Evolutionary conservation across 352 stramenopile genomes (phyloP).

Genomic region (Globisporangium nodosum): DNA sequence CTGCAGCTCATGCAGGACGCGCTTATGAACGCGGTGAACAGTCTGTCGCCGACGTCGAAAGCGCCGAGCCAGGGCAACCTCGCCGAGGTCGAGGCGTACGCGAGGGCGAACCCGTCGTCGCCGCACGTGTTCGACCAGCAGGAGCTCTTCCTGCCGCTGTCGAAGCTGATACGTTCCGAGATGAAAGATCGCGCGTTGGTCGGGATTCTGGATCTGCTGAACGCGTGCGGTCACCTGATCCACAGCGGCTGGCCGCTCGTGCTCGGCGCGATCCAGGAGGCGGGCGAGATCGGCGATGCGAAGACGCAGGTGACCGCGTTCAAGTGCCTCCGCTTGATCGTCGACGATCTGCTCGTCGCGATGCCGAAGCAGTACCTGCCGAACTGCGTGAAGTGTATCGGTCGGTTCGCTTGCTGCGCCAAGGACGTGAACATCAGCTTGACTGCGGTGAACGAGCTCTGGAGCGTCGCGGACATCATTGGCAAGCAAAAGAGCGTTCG

Average conservation of each 20-base stretch:
- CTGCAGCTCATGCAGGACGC: slow-evolving; percentile 74
- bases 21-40: slow-evolving; percentile 57
- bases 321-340: slow-evolving; percentile 95
- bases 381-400: slow-evolving; percentile 90
- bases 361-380: slow-evolving; percentile 66
- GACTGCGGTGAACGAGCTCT: slow-evolving; percentile 95
- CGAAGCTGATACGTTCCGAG: slow-evolving; percentile 57
- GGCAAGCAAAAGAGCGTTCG: slow-evolving; percentile 42
- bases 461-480: slow-evolving; percentile 89
- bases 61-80: slow-evolving; percentile 33
- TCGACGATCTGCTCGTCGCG: slow-evolving; percentile 94
- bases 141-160: slow-evolving; percentile 57
- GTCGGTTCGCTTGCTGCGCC: slow-evolving; percentile 88
- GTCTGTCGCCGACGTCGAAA: slow-evolving; percentile 41
- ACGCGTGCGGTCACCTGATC: slow-evolving; percentile 69
- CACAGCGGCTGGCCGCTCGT: slow-evolving; percentile 65
- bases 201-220: slow-evolving; percentile 73
- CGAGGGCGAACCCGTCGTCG: slow-evolving; percentile 18
- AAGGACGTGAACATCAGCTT: slow-evolving; percentile 98
- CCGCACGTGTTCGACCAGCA: slow-evolving; percentile 65
- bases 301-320: slow-evolving; percentile 89
- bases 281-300: slow-evolving; percentile 52
- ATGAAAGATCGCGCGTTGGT: slow-evolving; percentile 71
- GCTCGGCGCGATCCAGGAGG: slow-evolving; percentile 57
- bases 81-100: slow-evolving; percentile 40